Percentiles rank a stretch among this genome's conserved stretches.
Conservation (phyloP, 139 green algal species). For the Chlamydomonas applanata region DNA sequence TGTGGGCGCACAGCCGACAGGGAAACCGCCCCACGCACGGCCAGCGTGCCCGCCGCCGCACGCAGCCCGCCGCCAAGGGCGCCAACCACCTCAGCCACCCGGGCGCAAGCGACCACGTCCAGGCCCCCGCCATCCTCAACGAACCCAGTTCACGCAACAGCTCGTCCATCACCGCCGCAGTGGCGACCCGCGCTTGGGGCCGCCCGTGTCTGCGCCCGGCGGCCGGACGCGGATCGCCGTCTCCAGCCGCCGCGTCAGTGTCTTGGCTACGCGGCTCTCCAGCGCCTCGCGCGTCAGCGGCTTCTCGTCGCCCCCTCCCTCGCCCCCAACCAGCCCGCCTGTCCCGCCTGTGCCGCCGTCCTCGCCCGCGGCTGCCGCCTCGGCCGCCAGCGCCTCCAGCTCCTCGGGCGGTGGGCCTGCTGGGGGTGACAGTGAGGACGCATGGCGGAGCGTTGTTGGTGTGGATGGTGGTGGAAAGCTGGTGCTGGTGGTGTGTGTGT, state of each 20-base stretch:
- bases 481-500: too few relatives aligned
- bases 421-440: background rate
- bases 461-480: too few relatives aligned
- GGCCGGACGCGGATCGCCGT: slow-evolving; percentile 49
- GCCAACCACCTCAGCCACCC: too few relatives aligned
- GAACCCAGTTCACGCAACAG: too few relatives aligned
- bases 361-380: background rate
- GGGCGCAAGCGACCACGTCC: too few relatives aligned
- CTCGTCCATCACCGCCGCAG: slow-evolving; percentile 21
- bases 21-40: too few relatives aligned
- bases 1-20: too few relatives aligned
- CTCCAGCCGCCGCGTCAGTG: slow-evolving; percentile 41
- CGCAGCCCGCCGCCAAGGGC: too few relatives aligned
- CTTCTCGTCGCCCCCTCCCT: slow-evolving; percentile 31
- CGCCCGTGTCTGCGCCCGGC: slow-evolving; percentile 18
- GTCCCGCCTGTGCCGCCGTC: slow-evolving; percentile 11
- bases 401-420: slow-evolving; percentile 10
- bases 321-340: slow-evolving; percentile 3
- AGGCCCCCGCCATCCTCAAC: too few relatives aligned
- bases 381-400: slow-evolving; percentile 11
- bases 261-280: slow-evolving; percentile 33
- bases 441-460: background rate
- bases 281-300: slow-evolving; percentile 39
- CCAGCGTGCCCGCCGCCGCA: too few relatives aligned
- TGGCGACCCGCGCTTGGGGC: slow-evolving; percentile 23